Evolutionary conservation across 495 filamentous ascomycete species (phyloP).

Genomic region (Neurospora sp.): DNA sequence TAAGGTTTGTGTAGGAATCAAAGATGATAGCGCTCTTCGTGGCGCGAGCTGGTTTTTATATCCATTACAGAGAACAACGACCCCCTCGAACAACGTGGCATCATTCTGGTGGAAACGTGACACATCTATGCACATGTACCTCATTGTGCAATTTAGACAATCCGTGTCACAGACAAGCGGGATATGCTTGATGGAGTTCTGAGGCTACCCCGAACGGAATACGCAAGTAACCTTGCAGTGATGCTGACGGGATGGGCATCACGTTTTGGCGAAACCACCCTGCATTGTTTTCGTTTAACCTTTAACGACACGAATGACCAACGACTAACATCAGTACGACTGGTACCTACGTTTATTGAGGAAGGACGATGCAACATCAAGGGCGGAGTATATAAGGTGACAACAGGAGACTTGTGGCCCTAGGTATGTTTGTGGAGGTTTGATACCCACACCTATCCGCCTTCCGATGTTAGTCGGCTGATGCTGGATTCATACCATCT

Average conservation of each 20-base stretch:
- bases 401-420: not conserved
- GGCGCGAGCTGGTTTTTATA: not conserved
- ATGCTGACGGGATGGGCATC: not conserved
- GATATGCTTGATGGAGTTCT: not conserved
- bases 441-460: not conserved
- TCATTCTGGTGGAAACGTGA: not conserved
- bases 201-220: not conserved
- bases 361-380: not conserved
- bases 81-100: not conserved
- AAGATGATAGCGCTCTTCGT: not conserved
- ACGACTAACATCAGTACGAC: not conserved
- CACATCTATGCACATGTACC: not conserved
- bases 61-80: not conserved
- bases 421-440: not conserved
- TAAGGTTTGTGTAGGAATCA: not conserved
- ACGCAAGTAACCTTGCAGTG: not conserved
- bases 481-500: not conserved
- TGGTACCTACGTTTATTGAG: not conserved
- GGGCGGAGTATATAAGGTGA: not conserved
- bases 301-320: not conserved
- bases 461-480: not conserved
- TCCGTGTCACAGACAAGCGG: not conserved
- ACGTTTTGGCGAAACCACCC: not conserved
- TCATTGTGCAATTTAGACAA: not conserved
- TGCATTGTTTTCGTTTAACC: not conserved